Conservation (phyloP, 352 stramenopile genomes). For the Globisporangium paroecandrum region DNA sequence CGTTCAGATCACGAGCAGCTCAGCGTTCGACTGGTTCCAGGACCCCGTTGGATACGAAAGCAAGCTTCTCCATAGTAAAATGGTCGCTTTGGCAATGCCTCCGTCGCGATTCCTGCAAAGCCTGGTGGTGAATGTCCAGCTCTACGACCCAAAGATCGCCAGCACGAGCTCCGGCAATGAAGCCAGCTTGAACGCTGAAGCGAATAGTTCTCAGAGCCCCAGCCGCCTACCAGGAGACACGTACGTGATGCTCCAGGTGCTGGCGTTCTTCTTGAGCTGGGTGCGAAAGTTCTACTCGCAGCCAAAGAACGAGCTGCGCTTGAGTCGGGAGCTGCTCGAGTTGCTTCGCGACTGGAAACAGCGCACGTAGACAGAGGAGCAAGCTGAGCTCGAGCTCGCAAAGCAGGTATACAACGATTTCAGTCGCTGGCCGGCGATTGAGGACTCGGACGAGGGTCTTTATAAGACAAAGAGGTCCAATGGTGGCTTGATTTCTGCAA, state of each 20-base stretch:
- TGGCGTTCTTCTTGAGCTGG: slow-evolving; percentile 48
- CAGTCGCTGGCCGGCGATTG: slow-evolving; percentile 35
- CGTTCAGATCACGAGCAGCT: slow-evolving; percentile 38
- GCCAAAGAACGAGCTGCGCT: slow-evolving; percentile 28
- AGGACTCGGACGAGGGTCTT: slow-evolving; percentile 7
- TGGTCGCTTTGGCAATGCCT: slow-evolving; percentile 24
- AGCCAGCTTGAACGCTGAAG: background rate
- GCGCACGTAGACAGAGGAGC: slow-evolving; percentile 19
- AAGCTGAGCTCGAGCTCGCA: slow-evolving; percentile 24
- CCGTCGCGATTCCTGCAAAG: slow-evolving; percentile 18
- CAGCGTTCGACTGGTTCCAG: slow-evolving; percentile 40
- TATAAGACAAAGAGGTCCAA: background rate
- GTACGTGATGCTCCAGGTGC: slow-evolving; percentile 33
- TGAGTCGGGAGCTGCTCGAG: slow-evolving; percentile 30
- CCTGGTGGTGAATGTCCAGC: slow-evolving; percentile 27
- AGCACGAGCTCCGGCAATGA: background rate
- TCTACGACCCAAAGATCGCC: slow-evolving; percentile 11
- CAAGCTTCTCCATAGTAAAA: slow-evolving; percentile 31
- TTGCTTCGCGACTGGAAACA: slow-evolving; percentile 25
- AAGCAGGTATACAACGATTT: slow-evolving; percentile 38
- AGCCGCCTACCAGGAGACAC: slow-evolving; percentile 22
- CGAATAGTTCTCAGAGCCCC: background rate
- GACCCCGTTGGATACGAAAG: slow-evolving; percentile 23
- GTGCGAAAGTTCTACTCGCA: slow-evolving; percentile 39
- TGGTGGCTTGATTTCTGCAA: background rate